Conservation (phyloP, 805 yeast genomes). For the Yarrowia keelungensis region DNA sequence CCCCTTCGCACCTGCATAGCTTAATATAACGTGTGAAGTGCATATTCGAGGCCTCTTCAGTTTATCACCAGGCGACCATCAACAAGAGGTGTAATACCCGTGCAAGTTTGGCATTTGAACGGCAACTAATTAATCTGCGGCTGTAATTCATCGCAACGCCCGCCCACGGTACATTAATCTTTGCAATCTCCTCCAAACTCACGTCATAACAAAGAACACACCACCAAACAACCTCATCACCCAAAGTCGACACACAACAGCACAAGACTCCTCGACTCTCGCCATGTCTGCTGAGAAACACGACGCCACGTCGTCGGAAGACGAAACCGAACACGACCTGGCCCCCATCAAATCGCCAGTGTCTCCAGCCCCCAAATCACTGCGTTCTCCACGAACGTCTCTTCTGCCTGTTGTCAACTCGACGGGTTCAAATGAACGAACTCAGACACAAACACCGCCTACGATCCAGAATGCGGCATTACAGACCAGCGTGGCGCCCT, state of each 20-base stretch:
- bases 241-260: not conserved
- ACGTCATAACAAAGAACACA: not conserved
- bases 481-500: not conserved
- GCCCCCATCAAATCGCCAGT: constrained; percentile 25
- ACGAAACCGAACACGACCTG: not conserved
- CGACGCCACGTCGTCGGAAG: constrained; percentile 22
- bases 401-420: constrained; percentile 21
- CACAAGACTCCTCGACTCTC: not conserved
- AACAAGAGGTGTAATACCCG: no score
- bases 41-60: constrained; percentile 20
- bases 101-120: no score
- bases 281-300: constrained; percentile 20
- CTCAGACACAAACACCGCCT: constrained; percentile 1
- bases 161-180: not conserved
- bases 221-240: not conserved
- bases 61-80: constrained; percentile 14
- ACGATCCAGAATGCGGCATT: not conserved
- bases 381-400: constrained; percentile 21
- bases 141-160: no score
- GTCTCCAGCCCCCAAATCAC: not conserved
- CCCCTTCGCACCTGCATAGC: constrained; percentile 34
- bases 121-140: no score
- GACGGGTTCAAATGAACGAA: not conserved
- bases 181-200: no score
- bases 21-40: constrained; percentile 31